Base-by-base conservation (phyloP, 768 basidiomycete species). In the Tylopilus rubrobrunneus region DNA sequence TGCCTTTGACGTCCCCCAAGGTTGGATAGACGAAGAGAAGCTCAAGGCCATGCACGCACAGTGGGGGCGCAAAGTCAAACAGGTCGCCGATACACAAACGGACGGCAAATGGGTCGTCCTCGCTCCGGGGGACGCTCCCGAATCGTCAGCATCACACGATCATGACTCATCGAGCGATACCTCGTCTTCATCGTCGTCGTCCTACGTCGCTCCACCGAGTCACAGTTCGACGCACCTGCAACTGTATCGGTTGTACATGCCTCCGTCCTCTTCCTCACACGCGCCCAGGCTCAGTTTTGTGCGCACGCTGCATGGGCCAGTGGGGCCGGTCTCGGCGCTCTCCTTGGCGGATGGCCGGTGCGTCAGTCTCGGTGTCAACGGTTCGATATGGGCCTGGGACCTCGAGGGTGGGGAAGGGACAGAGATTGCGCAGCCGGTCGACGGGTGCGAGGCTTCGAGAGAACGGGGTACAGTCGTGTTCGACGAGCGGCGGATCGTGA, bases 21-120 rank as follows among this genome's bases (percentile, higher is more conserved):
- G 85, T 5, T 90, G 85, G 83, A 76, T 90, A 48, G 84, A 90
- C 65, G 81, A 82, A 49, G 65, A 75, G 47, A 84, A 85, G 66
- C 71, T 91, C 39, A 76, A 74, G 27, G 58, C 68, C 23, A 81
- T 89, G 75, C 82, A 81, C 34, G 84, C 87, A 58, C 90, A 92
- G 57, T 90, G 88, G 86, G 77, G 79, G 28, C 86, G 89, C 53
- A 91, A 89, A 67, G 79, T 92, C 19, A 71, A 73, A 42, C 73
- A 75, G 12, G 84, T 92, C 29, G 80, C 84, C n/a, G 86, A 83
- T 59, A 84, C 80, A 15, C 85, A 89, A 62, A 89, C 90, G 6
- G 90, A 92, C 63, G 90, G 90, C 9, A 91, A 89, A 75, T 92
- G 88, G 87, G 83, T 81, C 52, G 84, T 92, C 12, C 76, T 91